Conservation (phyloP, 192 early-diverging fungal species). For the Coemansia sp. region DNA sequence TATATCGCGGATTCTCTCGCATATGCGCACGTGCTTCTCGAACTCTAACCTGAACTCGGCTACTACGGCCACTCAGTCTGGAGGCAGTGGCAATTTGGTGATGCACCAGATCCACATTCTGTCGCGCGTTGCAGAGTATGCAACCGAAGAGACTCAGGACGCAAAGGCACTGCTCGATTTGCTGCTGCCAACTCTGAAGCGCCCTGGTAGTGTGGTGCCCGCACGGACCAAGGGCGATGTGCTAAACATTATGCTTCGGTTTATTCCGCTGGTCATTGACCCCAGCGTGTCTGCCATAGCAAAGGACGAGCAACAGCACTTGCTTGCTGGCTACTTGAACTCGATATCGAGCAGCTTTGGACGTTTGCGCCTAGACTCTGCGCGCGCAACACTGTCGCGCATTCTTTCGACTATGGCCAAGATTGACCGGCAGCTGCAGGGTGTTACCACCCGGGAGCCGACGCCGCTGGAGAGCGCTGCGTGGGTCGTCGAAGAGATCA, state of each 20-base stretch:
- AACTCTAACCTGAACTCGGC: not conserved
- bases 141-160: slow-evolving; percentile 61
- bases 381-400: slow-evolving; percentile 61
- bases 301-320: slow-evolving; percentile 10
- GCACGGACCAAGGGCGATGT: slow-evolving; percentile 85
- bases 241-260: slow-evolving; percentile 73
- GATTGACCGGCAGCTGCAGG: slow-evolving; percentile 45
- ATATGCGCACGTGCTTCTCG: slow-evolving; percentile 49
- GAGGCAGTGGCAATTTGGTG: slow-evolving; percentile 18
- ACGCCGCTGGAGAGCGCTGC: slow-evolving; percentile 55
- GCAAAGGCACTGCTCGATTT: slow-evolving; percentile 74
- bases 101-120: slow-evolving; percentile 79
- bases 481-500: slow-evolving; percentile 68
- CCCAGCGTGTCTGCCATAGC: slow-evolving; percentile 1
- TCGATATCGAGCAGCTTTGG: slow-evolving; percentile 72
- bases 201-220: slow-evolving; percentile 65
- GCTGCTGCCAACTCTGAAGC: slow-evolving; percentile 79
- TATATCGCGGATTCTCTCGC: slow-evolving; percentile 39
- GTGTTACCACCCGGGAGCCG: not conserved
- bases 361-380: slow-evolving; percentile 60
- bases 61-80: not conserved
- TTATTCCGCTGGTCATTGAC: slow-evolving; percentile 70
- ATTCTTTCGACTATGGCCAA: slow-evolving; percentile 67
- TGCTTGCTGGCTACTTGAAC: slow-evolving; percentile 64
- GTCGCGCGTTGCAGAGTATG: slow-evolving; percentile 72